Evolutionary conservation across 1,139 yeast genomes (phyloP).

Genomic region (Saccharomycopsis hybrid): DNA sequence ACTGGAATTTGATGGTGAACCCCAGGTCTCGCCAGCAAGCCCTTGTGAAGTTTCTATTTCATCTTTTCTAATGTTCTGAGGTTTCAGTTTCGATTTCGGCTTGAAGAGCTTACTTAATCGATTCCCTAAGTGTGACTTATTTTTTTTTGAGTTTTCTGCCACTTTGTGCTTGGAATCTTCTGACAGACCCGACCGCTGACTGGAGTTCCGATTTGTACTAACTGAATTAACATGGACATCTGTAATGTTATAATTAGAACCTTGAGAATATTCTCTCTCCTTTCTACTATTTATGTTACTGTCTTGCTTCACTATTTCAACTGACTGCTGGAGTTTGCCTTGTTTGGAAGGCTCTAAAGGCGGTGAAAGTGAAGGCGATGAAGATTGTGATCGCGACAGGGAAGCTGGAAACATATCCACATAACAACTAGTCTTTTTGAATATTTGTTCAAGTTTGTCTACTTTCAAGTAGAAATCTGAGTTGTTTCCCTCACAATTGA

Average conservation of each 20-base stretch:
- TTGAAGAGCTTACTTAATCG: slow-evolving; percentile 16
- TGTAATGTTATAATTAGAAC: too few relatives aligned
- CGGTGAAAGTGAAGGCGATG: too few relatives aligned
- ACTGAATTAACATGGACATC: too few relatives aligned
- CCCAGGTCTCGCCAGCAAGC: neutral
- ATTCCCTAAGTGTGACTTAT: slow-evolving; percentile 1
- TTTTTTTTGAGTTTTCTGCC: neutral
- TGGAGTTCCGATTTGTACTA: too few relatives aligned
- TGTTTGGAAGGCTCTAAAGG: too few relatives aligned
- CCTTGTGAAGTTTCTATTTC: neutral
- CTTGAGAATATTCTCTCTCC: too few relatives aligned
- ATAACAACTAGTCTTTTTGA: slow-evolving; percentile 40
- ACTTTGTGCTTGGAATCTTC: neutral
- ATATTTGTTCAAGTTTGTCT: slow-evolving; percentile 35
- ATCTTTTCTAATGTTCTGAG: neutral
- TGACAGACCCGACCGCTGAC: too few relatives aligned
- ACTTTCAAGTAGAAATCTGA: slow-evolving; percentile 28
- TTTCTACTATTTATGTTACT: too few relatives aligned
- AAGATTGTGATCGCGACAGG: too few relatives aligned
- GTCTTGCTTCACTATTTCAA: too few relatives aligned
- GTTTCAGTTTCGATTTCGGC: slow-evolving; percentile 4
- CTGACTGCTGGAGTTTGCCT: too few relatives aligned
- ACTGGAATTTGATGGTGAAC: slow-evolving; percentile 3
- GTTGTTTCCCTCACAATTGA: too few relatives aligned
- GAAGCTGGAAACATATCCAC: slow-evolving; percentile 20